Conservation (phyloP, 2,329 filamentous ascomycete genomes). For the Fusarium hostae region DNA sequence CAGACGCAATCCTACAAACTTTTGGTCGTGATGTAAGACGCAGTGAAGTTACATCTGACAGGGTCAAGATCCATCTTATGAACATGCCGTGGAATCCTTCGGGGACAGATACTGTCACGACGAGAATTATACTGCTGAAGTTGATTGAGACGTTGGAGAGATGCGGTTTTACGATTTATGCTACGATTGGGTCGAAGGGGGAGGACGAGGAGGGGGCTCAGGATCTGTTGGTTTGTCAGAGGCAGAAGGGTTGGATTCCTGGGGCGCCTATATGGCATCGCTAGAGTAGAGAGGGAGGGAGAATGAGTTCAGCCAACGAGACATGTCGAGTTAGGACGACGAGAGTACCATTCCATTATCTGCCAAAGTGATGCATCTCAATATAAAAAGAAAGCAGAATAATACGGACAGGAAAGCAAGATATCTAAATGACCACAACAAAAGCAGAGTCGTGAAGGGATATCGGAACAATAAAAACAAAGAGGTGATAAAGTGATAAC, state of each 20-base stretch:
- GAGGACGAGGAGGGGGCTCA: not conserved
- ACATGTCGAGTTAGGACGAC: no score
- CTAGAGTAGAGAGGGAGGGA: not conserved
- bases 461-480: no score
- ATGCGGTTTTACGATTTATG: constrained; percentile 16
- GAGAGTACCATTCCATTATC: no score
- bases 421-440: no score
- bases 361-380: no score
- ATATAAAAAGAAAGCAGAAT: no score
- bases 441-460: no score
- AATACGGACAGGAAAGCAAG: no score
- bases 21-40: not conserved
- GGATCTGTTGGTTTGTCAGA: constrained; percentile 26
- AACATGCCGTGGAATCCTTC: constrained; percentile 7
- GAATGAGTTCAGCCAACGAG: no score
- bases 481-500: no score
- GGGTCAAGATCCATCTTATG: not conserved
- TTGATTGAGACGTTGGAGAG: constrained; percentile 4
- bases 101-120: not conserved
- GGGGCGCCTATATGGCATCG: constrained; percentile 30
- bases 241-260: constrained; percentile 22
- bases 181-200: constrained; percentile 2
- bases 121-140: not conserved
- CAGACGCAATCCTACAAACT: not conserved
- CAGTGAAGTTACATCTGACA: not conserved